phyloP scores from a whole-genome alignment of 1,139 yeast species.

The Lodderomyces margitis region DNA sequence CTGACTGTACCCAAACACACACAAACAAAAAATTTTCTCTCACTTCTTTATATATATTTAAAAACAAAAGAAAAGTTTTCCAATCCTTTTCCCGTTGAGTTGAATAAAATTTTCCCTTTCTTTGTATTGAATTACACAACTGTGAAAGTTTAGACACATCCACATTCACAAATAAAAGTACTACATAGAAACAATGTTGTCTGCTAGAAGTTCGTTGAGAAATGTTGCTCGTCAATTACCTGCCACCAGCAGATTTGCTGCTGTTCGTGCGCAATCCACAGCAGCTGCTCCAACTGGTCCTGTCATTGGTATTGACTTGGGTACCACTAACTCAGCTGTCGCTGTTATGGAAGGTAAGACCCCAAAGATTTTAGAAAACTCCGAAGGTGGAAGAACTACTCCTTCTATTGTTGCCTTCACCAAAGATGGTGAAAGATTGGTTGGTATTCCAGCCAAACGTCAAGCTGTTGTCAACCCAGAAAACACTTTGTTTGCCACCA shows the following conservation, averaged over 20 bases:
- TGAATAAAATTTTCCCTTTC: no score
- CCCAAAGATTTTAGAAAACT: conserved; percentile 95
- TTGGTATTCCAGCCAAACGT: conserved; percentile 98
- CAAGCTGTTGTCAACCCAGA: conserved; percentile 99
- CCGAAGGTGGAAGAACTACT: conserved; percentile 98
- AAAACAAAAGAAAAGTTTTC: conserved; percentile 1
- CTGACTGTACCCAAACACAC: no score
- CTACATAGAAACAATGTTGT: conserved; percentile 31
- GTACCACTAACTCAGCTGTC: conserved; percentile 99
- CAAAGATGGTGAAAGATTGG: conserved; percentile 84
- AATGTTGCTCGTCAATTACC: conserved; percentile 27
- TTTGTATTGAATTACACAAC: no score
- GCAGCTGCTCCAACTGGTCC: conserved; percentile 59
- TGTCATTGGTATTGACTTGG: conserved; percentile 97
- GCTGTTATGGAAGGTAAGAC: conserved; percentile 88
- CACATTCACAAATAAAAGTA: not conserved
- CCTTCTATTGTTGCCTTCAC: conserved; percentile 99
- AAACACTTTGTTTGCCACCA: conserved; percentile 96
- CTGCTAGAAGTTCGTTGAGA: conserved; percentile 45
- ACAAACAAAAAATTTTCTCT: conserved; percentile 2
- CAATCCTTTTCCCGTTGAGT: no score
- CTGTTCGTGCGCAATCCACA: conserved; percentile 54
- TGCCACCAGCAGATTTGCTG: conserved; percentile 15
- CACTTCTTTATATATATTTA: no score
- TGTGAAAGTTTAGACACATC: no score